Conservation (phyloP, 352 stramenopile genomes). For the Globisporangium iwayamae region DNA sequence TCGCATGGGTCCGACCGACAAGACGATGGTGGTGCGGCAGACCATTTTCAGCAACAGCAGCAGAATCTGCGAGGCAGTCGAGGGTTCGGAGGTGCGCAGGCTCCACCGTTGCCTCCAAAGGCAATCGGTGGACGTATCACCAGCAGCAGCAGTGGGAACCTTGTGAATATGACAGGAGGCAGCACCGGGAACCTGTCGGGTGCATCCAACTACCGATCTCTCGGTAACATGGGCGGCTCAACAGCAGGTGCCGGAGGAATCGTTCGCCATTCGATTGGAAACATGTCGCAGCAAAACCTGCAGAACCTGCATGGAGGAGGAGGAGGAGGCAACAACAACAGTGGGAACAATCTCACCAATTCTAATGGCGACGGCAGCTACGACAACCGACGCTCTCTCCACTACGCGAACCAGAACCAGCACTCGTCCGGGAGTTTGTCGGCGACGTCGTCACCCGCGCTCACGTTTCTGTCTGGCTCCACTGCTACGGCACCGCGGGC, state of each 20-base stretch:
- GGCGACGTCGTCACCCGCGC: conserved; percentile 32
- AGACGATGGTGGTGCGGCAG: conserved; percentile 9
- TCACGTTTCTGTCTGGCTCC: conserved; percentile 28
- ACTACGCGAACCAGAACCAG: conserved; percentile 22
- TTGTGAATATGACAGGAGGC: neutral
- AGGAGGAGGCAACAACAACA: conserved; percentile 6
- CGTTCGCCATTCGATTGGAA: conserved; percentile 12
- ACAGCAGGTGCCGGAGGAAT: conserved; percentile 4
- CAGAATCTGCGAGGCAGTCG: conserved; percentile 6
- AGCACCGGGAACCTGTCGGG: conserved; percentile 1
- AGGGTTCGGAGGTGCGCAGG: conserved; percentile 5
- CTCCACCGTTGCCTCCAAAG: conserved; percentile 16
- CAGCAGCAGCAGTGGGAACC: conserved; percentile 19
- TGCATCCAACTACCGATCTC: conserved; percentile 13
- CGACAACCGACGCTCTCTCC: conserved; percentile 13
- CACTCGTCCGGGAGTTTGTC: conserved; percentile 14
- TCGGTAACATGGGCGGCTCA: conserved; percentile 12
- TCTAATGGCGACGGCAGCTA: conserved; percentile 1
- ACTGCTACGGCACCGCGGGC: conserved; percentile 32
- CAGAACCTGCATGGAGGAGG: conserved; percentile 12
- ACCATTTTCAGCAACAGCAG: conserved; percentile 1
- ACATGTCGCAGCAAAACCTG: conserved; percentile 18
- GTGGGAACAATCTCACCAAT: conserved; percentile 9
- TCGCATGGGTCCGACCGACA: conserved; percentile 16
- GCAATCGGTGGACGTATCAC: neutral